Percentiles rank a stretch among this genome's conserved stretches.
These are phyloP conservation scores for Microglena sp. DNA, from an alignment of 139 green algal species.

Conservation along the genomic window DNA sequence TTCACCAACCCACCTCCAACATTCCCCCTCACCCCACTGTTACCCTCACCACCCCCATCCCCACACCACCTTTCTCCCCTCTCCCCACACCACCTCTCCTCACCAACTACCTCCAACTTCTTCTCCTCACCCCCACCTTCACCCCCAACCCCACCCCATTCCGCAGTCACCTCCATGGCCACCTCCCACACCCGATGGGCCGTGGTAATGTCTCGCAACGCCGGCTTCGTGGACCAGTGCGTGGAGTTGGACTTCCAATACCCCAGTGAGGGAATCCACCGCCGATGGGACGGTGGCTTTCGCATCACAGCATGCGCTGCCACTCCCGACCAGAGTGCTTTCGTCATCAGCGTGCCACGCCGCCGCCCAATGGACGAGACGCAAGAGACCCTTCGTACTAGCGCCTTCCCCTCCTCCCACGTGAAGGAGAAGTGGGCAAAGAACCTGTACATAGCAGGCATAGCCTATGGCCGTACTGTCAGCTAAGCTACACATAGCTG, in stretches of 20 bases:
- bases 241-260: slow-evolving; percentile 99
- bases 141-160: too few species aligned
- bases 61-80: too few species aligned
- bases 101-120: too few species aligned
- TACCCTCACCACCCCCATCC: too few species aligned
- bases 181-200: slow-evolving; percentile 89
- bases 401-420: slow-evolving; percentile 83
- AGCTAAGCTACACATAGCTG: too few species aligned
- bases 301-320: slow-evolving; percentile 93
- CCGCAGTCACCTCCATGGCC: slow-evolving; percentile 96
- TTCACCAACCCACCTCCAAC: too few species aligned
- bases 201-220: slow-evolving; percentile 98
- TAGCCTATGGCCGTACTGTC: slow-evolving; percentile 88
- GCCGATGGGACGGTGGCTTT: slow-evolving; percentile 49
- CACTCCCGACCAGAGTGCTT: slow-evolving; percentile 84
- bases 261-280: slow-evolving; percentile 72
- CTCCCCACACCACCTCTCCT: too few species aligned
- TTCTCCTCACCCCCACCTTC: too few species aligned
- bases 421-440: slow-evolving; percentile 98
- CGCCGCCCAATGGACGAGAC: slow-evolving; percentile 55
- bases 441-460: slow-evolving; percentile 93
- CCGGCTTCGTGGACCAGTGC: slow-evolving; percentile 94
- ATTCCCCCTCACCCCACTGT: too few species aligned
- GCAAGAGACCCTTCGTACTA: slow-evolving; percentile 93
- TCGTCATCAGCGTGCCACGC: slow-evolving; percentile 72